Percentiles rank a stretch among this genome's conserved stretches.
Evolutionary conservation across 1,284 basidiomycete species (phyloP).

Genomic region (Naganishia sp.): DNA sequence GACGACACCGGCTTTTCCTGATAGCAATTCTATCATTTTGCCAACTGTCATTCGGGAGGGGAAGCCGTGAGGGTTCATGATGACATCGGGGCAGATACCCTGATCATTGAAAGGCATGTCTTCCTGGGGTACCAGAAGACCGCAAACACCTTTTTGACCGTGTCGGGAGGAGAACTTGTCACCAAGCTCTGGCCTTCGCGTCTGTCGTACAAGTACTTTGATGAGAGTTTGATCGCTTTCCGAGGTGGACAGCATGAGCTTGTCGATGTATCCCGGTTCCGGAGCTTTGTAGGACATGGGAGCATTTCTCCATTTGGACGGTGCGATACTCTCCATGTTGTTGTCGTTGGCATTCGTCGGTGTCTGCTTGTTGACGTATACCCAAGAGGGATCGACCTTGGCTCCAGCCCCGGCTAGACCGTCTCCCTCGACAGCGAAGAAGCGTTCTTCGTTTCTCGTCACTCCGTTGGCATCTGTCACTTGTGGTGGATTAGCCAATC

Average conservation of each 20-base stretch:
- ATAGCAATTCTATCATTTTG: slow-evolving; percentile 98
- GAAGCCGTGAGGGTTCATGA: slow-evolving; percentile 99
- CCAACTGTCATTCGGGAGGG: slow-evolving; percentile 99
- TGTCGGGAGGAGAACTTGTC: slow-evolving; percentile 99
- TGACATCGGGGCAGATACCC: slow-evolving; percentile 93
- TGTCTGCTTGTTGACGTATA: slow-evolving; percentile 96
- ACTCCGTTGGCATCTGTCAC: slow-evolving; percentile 68
- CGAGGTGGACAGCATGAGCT: slow-evolving; percentile 94
- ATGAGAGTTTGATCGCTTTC: slow-evolving; percentile 93
- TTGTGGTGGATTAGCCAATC: slow-evolving; percentile 85
- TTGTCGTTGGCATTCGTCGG: slow-evolving; percentile 80
- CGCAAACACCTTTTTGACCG: slow-evolving; percentile 98
- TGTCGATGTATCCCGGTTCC: slow-evolving; percentile 92
- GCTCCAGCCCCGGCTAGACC: slow-evolving; percentile 95
- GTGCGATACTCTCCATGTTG: slow-evolving; percentile 37
- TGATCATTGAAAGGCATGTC: slow-evolving; percentile 99
- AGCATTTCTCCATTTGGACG: slow-evolving; percentile 76
- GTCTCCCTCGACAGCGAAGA: slow-evolving; percentile 86
- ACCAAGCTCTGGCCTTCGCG: slow-evolving; percentile 90
- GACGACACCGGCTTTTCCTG: slow-evolving; percentile 72
- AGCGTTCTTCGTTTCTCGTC: slow-evolving; percentile 64
- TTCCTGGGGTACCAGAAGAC: slow-evolving; percentile 95
- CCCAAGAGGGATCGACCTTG: slow-evolving; percentile 86
- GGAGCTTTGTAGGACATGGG: slow-evolving; percentile 91
- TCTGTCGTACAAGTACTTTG: slow-evolving; percentile 98